Evolutionary conservation across 225 moss, liverwort and hornwort species (phyloP), one percentile per base, ranked within the genome.

Genomic region (Marchantia paleacea): DNA sequence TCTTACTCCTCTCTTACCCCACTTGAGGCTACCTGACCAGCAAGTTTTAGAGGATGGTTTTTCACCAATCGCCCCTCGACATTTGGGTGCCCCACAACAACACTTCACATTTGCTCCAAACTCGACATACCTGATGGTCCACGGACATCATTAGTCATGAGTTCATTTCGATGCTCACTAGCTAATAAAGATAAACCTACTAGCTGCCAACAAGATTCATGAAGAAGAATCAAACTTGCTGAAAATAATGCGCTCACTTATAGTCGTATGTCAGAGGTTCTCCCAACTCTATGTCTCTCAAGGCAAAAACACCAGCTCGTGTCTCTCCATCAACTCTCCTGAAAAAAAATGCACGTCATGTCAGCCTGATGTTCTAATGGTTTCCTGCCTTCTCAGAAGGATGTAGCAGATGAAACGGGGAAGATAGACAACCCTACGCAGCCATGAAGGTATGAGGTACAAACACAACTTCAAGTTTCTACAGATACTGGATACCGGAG

Each of bases 301-400:
- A 86, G 54, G 92, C 92, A 82, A 94, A 94, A 64, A 94, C 94
- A 69, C 92, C 94, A 12, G 89, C 91, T 85, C 91, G 90, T 68
- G 94, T 94, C 84, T 92, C 92, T 74, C 94, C 94, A 82, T 92
- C 94, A 78, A 91, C 92, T 79, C 94, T 92, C 94, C 92, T 94
- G 88, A 52, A 52, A n/a, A 47, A 0, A 54, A 22, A 61, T 22
- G 24, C 10, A 39, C 69, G 15, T 49, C 13, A 28, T 20, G 14
- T 73, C 10, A 10, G 53, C 26, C 19, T 13, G 52, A 73, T 24
- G 55, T 57, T 19, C 6, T 4, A 57, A 4, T 13, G 13, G 14
- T 19, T 57, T 57, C 57, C 57, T 57, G 30, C 70, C 49, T 20
- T 8, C 50, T 19, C 22, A 70, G 20, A 70, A 49, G 20, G 19